Base-by-base conservation (phyloP, 2,329 filamentous ascomycete species). In the Aspergillus sp. region DNA sequence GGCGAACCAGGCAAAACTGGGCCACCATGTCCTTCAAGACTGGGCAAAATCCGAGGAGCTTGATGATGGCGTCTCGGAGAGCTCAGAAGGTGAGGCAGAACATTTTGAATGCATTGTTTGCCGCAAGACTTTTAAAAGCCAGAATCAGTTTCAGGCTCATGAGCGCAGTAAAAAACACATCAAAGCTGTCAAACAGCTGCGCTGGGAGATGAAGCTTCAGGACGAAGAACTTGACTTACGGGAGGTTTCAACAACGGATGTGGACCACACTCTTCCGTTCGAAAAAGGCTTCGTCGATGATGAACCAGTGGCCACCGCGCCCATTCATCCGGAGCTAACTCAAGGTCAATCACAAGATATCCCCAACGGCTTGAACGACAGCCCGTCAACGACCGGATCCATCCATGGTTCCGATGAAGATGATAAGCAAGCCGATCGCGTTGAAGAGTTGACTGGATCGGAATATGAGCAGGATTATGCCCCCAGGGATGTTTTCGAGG, bases 101-200 rank as follows among this genome's bases (percentile, higher is more conserved):
- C 80, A 84, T 47, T 87, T 83, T 63, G 86, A 89, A 67, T 89
- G 87, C 66, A 84, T 89, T 38, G 85, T 84, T 7, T 89, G 87
- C 70, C 79, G 83, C 63, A 89, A 89, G 74, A 83, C 73, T 1
- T 95, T 94, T 76, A 91, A 97, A 78, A 98, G 93, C 71, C 91
- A 96, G 73, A 93, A 92, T 67, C 94, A 98, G 72, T 93, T 91
- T 63, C 89, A 96, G 71, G 89, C 91, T 3, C 95, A 99, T 71
- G 93, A 97, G 79, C 92, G 90, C 79, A 98, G 94, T 82, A 99
- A 97, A 76, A 99, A 98, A 78, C 95, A 99, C 71, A 78, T 89
- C 64, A 98, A 97, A 74, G 90, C 92, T 2, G 84, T 97, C 7
- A 89, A 93, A 67, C 86, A 93, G 63, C 78, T 99, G 45, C 88